Base-by-base conservation (phyloP, 164 flowering plant species). In the Magnolia sinica region DNA sequence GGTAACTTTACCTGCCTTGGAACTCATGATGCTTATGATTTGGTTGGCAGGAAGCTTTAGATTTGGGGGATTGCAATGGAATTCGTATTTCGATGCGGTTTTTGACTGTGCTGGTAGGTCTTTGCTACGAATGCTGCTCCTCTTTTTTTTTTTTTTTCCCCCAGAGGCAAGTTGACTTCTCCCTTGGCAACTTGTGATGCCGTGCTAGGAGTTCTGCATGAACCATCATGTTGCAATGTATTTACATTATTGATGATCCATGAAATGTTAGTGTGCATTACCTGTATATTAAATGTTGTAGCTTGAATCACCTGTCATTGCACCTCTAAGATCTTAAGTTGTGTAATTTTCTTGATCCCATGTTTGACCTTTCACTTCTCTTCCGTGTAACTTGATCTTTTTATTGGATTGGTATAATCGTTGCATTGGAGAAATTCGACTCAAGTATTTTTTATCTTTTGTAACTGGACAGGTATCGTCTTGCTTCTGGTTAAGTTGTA, bases 31-130 rank as follows among this genome's bases (percentile, higher is more conserved):
- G 45, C 16, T 55, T 11, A 11, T 55, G 13, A 11, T 55, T 55
- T 55, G 61, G 13, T 55, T 11, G 88, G 27, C 95, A 96, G 98
- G 92, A 85, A 73, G 98, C 98, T 29, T 76, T 96, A 64, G 82
- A 86, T 82, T 73, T 81, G 8, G 99, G 87, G 72, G 73, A 86
- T 58, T 94, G 98, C 76, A 84, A 89, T 84, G 87, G 78, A 76
- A 89, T 94, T 76, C 96, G 98, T 75, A 84, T 93, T 81, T 79
- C 92, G 81, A 78, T 94, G 94, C 90, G 99, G 70, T 92, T 94
- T 83, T 71, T 93, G 31, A 92, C 96, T 63, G 93, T 77, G 55
- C 76, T 96, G 96, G 99, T 93, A 92, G 68, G 90, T 58, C 50
- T 52, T 31, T 18, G 18, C 71, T 68, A 31, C 4, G 23, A 27